Evolutionary conservation across 805 yeast species (phyloP), one percentile per base, ranked within the genome.

Genomic region (Kuraishia ogatae): DNA sequence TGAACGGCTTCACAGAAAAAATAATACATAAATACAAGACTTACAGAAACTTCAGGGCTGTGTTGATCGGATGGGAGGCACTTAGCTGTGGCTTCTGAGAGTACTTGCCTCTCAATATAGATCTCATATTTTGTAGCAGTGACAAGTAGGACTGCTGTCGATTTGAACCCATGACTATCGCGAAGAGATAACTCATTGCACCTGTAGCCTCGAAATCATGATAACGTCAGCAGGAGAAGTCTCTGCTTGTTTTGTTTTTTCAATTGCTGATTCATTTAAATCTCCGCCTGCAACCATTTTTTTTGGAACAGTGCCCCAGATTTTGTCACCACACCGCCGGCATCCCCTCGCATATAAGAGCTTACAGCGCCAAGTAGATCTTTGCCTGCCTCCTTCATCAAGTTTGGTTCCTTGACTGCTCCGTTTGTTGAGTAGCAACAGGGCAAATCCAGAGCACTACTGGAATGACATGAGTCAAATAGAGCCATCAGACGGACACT

Each of bases 381-480:
- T 53, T 74, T 72, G 13, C 92, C 90, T 5, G 89, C 85, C 59
- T 86, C 91, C 65, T 86, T 84, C 72, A 85, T 79, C 61, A 88
- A 68, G 65, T 84, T 87, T 49, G 92, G 92, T 67, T 88, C 96
- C 69, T 89, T 89, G 52, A 89, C 66, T 2, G 87, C 83, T 57
- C 96, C 96, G 65, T 87, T 86, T 19, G 93, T 87, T 2, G 94
- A 86, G 68, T 89, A 89, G 51, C 81, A 76, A 62, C 81, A 89
- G 1, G 96, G 96, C 56, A 89, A 71, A 67, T 89, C 96, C 60
- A 89, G 68, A 1, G 81, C 93, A 1, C 93, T 81, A 13, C 96
- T 96, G 1, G 93, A 86, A 66, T 89, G 96, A 66, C 96, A 89
- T 13, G 90, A 84, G 69, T 89, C 96, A 62, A 85, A 89, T 56